Conservation (phyloP, 805 yeast species). For the Maudiozyma saulgeensis region DNA sequence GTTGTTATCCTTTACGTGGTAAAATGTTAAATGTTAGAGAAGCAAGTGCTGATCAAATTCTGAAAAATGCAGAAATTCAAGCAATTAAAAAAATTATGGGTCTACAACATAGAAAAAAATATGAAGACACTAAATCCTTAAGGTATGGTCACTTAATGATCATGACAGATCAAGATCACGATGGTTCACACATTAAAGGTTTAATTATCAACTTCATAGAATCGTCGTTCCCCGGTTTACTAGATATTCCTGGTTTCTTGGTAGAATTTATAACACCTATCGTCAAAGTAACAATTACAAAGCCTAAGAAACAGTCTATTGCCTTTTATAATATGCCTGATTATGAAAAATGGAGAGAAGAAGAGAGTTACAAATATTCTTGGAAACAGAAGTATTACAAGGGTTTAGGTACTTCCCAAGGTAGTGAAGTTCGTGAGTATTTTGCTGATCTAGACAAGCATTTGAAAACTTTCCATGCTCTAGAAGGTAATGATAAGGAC, state of each 20-base stretch:
- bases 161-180: slow-evolving; percentile 99
- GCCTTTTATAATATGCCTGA: slow-evolving; percentile 94
- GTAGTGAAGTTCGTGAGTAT: slow-evolving; percentile 77
- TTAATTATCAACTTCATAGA: slow-evolving; percentile 87
- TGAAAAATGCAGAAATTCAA: slow-evolving; percentile 88
- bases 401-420: slow-evolving; percentile 94
- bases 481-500: slow-evolving; percentile 67
- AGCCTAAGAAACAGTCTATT: slow-evolving; percentile 49
- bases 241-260: slow-evolving; percentile 83
- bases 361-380: slow-evolving; percentile 60
- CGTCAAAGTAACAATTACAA: slow-evolving; percentile 73
- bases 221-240: slow-evolving; percentile 85
- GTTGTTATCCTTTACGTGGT: slow-evolving; percentile 93
- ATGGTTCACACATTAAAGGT: slow-evolving; percentile 97
- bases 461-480: slow-evolving; percentile 71
- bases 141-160: slow-evolving; percentile 97
- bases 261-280: slow-evolving; percentile 95
- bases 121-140: slow-evolving; percentile 60
- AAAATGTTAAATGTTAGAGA: slow-evolving; percentile 91
- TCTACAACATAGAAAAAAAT: slow-evolving; percentile 80
- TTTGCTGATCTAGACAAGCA: slow-evolving; percentile 79
- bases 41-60: slow-evolving; percentile 90
- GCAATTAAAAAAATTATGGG: slow-evolving; percentile 95
- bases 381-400: slow-evolving; percentile 95
- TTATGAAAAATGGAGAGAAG: slow-evolving; percentile 85